Conservation (phyloP, 1,284 basidiomycete genomes). For the Cutaneotrichosporon arboriforme region DNA sequence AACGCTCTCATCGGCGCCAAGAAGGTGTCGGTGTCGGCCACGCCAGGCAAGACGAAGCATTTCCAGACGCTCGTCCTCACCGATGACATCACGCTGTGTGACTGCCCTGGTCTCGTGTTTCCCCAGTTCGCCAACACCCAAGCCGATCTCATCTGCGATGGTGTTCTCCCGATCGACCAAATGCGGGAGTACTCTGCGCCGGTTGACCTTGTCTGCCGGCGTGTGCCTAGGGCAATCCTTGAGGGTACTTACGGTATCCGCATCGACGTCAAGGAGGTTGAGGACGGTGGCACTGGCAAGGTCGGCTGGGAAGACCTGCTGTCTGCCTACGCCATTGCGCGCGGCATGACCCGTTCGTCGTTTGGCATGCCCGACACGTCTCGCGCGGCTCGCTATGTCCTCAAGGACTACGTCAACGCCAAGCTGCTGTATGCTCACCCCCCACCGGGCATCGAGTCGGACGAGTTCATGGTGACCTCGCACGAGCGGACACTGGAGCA, state of each 20-base stretch:
- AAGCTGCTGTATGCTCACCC: conserved; percentile 84
- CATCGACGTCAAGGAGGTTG: conserved; percentile 62
- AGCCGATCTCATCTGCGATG: conserved; percentile 93
- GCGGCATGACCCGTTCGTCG: conserved; percentile 87
- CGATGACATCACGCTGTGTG: conserved; percentile 82
- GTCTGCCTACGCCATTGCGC: conserved; percentile 83
- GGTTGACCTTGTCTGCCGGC: conserved; percentile 67
- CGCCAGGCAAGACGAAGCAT: conserved; percentile 98
- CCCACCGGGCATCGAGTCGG: conserved; percentile 65
- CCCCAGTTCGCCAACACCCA: conserved; percentile 96
- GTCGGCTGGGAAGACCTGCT: conserved; percentile 79
- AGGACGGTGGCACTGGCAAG: conserved; percentile 78
- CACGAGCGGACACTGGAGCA: conserved; percentile 60
- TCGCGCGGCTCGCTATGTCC: conserved; percentile 80
- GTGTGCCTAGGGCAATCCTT: conserved; percentile 78
- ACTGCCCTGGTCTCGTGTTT: conserved; percentile 98
- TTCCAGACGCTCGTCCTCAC: conserved; percentile 97
- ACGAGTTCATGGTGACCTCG: conserved; percentile 72
- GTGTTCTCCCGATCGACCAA: conserved; percentile 96
- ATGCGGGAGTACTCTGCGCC: conserved; percentile 92
- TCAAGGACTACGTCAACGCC: conserved; percentile 97
- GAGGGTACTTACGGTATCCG: conserved; percentile 84
- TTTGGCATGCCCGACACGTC: conserved; percentile 98
- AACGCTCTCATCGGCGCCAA: conserved; percentile 62
- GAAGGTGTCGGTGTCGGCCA: conserved; percentile 95